Evolutionary conservation across 1,284 basidiomycete species (phyloP).

Genomic region (Cerioporus squamosus): DNA sequence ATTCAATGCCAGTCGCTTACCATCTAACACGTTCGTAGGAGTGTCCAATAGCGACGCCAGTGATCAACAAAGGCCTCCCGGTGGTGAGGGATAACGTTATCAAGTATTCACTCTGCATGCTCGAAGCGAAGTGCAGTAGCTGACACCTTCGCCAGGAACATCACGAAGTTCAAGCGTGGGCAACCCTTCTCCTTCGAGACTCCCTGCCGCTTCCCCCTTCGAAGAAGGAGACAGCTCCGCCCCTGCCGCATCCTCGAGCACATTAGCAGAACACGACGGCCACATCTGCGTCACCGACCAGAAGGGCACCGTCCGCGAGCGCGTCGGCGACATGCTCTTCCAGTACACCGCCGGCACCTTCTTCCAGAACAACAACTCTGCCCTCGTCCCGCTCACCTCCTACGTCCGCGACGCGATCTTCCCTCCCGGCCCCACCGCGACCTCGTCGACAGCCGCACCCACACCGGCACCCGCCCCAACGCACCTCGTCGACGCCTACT

Average conservation of each 20-base stretch:
- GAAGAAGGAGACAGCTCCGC: background rate
- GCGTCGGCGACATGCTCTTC: conserved; percentile 82
- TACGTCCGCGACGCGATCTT: conserved; percentile 84
- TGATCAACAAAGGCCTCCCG: conserved; percentile 76
- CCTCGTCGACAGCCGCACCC: conserved; percentile 17
- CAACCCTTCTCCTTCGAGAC: conserved; percentile 91
- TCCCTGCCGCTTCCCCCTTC: conserved; percentile 53
- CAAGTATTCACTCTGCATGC: conserved; percentile 50
- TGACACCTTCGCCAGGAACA: conserved; percentile 58
- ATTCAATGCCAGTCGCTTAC: background rate
- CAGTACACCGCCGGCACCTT: conserved; percentile 91
- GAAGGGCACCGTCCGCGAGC: conserved; percentile 82
- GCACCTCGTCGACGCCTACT: conserved; percentile 92
- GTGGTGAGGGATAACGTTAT: conserved; percentile 70
- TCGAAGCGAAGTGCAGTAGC: background rate
- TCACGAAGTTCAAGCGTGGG: conserved; percentile 87
- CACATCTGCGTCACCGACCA: conserved; percentile 88
- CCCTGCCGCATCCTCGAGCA: conserved; percentile 2
- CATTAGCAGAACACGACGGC: conserved; percentile 38
- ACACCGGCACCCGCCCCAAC: conserved; percentile 48
- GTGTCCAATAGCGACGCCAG: conserved; percentile 89
- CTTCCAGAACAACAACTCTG: conserved; percentile 98
- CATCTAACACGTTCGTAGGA: conserved; percentile 57
- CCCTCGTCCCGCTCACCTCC: conserved; percentile 81
- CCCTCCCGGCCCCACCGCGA: conserved; percentile 18